Base-by-base conservation (phyloP, 345 rosid genomes). In the Arabis hirsuta region DNA sequence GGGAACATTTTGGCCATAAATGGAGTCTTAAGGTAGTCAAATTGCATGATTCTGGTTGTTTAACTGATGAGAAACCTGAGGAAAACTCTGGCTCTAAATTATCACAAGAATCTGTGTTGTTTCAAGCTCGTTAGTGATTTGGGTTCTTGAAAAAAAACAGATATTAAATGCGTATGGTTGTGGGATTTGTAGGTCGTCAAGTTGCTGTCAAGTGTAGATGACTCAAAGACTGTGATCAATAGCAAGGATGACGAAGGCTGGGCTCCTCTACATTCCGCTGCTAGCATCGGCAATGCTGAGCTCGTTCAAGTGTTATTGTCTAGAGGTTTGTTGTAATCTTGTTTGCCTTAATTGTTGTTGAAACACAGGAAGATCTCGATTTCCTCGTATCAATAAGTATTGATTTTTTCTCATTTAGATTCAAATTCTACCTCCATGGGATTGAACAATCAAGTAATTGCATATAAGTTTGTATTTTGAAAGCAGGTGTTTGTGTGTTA, bases 191-290 rank as follows among this genome's bases (percentile, higher is more conserved):
- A 94, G 97, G 82, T 84, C 46, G 84, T 87, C 31, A 81, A 82
- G 78, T 38, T 84, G 73, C 67, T 90, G n/a, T 76, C 83, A 12
- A 82, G 61, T 62, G 77, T 55, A 46, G 96, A 89, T 71, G 82
- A 73, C 14, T 76, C 86, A 10, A 67, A 58, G n/a, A 75, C 65
- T 38, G 80, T 84, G 9, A 76, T 89, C 19, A 86, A 88, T 69
- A 61, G 82, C 38, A 78, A 68, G 41, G 97, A 94, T 76, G 98
- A 94, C 60, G 98, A 94, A 86, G 97, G 98, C 0, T 94, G 96
- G 98, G 89, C 89, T 9, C 91, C 97, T 13, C 59, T 94, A 57
- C 98, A 90, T 79, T 94, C 97, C 0, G 95, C 88, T 9, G 73
- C 96, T 10, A 94, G 98, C 81, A 86, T 81, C 42, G 96, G 96